Base-by-base conservation (phyloP, 306 rosid genomes). In the Prunus padus region DNA sequence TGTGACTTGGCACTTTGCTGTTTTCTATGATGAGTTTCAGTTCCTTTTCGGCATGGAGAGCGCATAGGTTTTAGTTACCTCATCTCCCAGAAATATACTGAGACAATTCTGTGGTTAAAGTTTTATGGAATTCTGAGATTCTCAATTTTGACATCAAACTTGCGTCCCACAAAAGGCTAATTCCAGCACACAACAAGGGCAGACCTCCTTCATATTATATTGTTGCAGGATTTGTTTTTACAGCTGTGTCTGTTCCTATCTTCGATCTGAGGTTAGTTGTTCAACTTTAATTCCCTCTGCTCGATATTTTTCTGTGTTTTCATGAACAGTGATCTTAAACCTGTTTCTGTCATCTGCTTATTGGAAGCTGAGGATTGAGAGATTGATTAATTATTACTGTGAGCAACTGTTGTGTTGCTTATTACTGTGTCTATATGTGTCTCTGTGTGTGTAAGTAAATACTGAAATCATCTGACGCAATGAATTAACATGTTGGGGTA, bases 111-210 rank as follows among this genome's bases (percentile, higher is more conserved):
- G 80, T 74, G 13, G 82, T 95, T 73, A 86, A 83, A 88, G 92
- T 95, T 71, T 74, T 90, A 74, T 92, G 97, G 30, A 79, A 86
- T 87, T 71, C 82, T 15, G 80, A 89, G 81, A 73, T 84, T 69
- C 84, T 86, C 68, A 84, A 68, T 71, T 90, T 86, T 80, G 77
- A 82, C 67, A 87, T 92, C 79, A 82, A 85, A 81, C 92, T 96
- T 15, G 81, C 75, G 65, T 81, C 89, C 75, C 93, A 88, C 81
- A 92, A 81, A 85, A 84, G 92, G 71, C 92, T 96, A 74, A 84
- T 96, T 79, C 98, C 98, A 57, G 92, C 98, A 65, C 97, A 92
- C 82, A 92, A 81, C 87, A 91, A 83, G 88, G 96, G 98, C 85
- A 88, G 60, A 69, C 96, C 98, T 82, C 99, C 98, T 47, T 96